Conservation (phyloP, 2,329 filamentous ascomycete genomes). For the Exophiala calicioides region DNA sequence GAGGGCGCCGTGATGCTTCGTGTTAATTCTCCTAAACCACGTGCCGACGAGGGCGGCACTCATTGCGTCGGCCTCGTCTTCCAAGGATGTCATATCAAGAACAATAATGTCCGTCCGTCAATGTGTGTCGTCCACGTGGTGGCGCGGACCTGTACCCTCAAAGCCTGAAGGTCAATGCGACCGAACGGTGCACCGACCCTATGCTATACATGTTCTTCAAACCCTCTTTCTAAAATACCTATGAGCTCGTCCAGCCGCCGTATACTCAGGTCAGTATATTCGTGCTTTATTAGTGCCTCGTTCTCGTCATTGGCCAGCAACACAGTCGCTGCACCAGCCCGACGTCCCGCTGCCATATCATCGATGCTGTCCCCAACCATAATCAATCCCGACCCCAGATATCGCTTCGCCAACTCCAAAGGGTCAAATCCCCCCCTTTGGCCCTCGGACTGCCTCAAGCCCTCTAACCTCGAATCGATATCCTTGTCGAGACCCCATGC, state of each 20-base stretch:
- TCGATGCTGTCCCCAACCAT: constrained; percentile 75
- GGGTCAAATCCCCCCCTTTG: constrained; percentile 4
- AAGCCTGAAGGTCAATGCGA: no score
- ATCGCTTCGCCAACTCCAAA: constrained; percentile 52
- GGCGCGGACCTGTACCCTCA: no score
- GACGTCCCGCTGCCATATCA: constrained; percentile 84
- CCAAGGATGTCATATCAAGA: no score
- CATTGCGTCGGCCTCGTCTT: no score
- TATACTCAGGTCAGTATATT: constrained; percentile 76
- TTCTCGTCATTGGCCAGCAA: constrained; percentile 84
- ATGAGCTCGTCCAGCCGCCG: constrained; percentile 73
- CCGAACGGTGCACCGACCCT: no score
- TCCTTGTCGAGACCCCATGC: constrained; percentile 25
- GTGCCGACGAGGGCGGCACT: no score
- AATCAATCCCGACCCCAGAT: constrained; percentile 22
- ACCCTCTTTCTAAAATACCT: constrained; percentile 71
- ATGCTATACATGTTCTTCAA: constrained; percentile 51
- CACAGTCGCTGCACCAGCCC: constrained; percentile 87
- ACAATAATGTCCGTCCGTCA: no score
- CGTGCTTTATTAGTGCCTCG: constrained; percentile 65
- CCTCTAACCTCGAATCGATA: neutral
- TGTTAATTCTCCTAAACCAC: no score
- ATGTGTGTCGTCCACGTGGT: neutral
- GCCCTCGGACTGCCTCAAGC: neutral
- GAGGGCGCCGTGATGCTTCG: no score